phyloP scores from a whole-genome alignment of 2,329 filamentous ascomycete species.

The Aspergillaceae sp. region DNA sequence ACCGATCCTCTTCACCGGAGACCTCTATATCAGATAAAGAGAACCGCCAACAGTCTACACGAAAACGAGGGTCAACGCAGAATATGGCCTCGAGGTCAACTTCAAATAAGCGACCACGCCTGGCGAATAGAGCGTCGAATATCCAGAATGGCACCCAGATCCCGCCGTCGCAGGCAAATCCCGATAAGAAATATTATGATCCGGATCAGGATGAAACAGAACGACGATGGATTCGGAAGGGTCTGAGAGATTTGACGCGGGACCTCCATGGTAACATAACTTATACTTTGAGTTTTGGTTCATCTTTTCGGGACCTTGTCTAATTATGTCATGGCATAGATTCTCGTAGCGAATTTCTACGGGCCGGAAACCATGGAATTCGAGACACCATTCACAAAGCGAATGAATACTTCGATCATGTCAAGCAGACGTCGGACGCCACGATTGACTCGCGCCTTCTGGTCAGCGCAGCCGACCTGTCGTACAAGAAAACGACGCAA shows the following conservation, averaged over 20 bases:
- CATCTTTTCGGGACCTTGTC: slow-evolving; percentile 2
- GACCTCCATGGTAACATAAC: slow-evolving; percentile 47
- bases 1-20: slow-evolving; percentile 24
- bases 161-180: slow-evolving; percentile 20
- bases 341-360: slow-evolving; percentile 62
- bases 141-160: slow-evolving; percentile 14
- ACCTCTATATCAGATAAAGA: slow-evolving; percentile 43
- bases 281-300: too few species aligned
- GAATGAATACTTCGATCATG: slow-evolving; percentile 56
- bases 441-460: slow-evolving; percentile 82
- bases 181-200: slow-evolving; percentile 56
- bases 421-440: slow-evolving; percentile 84
- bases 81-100: slow-evolving; percentile 29
- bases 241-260: slow-evolving; percentile 58
- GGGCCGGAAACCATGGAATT: slow-evolving; percentile 56
- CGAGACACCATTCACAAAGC: slow-evolving; percentile 57
- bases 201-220: slow-evolving; percentile 72
- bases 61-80: slow-evolving; percentile 37
- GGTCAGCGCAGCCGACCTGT: slow-evolving; percentile 69
- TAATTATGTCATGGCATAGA: slow-evolving; percentile 39
- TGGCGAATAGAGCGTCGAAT: slow-evolving; percentile 27
- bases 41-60: slow-evolving; percentile 26
- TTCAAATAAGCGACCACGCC: slow-evolving; percentile 39
- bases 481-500: slow-evolving; percentile 66
- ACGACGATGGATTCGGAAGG: slow-evolving; percentile 61